Conservation (phyloP, 257 asterid genomes). For the Cynanchum wilfordii region DNA sequence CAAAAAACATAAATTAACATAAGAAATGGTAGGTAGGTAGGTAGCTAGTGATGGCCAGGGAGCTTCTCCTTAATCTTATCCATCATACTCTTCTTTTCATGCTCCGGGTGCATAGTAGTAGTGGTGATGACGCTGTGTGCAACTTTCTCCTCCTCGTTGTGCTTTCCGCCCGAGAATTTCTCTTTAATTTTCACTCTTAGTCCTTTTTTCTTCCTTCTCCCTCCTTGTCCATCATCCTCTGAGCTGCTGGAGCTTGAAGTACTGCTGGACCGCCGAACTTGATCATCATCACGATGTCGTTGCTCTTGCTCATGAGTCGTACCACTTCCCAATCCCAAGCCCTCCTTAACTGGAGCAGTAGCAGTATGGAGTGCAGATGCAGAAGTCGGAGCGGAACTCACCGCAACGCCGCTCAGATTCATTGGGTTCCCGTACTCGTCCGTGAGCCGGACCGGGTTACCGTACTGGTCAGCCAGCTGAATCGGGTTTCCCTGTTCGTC, state of each 20-base stretch:
- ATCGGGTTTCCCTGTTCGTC: conserved; percentile 82
- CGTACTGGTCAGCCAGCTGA: conserved; percentile 61
- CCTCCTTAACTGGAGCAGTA: not conserved
- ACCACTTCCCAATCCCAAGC: not conserved
- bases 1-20: too few relatives aligned
- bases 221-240: conserved; percentile 78
- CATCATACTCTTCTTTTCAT: conserved; percentile 71
- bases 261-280: conserved; percentile 43
- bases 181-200: conserved; percentile 63
- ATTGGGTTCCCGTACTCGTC: conserved; percentile 79
- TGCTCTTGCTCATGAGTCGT: not conserved
- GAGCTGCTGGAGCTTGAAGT: conserved; percentile 69
- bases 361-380: not conserved
- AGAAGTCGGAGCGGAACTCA: conserved; percentile 6
- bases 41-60: conserved; percentile 39
- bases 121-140: conserved; percentile 26
- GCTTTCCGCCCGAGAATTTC: conserved; percentile 42
- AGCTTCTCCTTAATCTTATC: conserved; percentile 76
- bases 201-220: conserved; percentile 67
- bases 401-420: conserved; percentile 68
- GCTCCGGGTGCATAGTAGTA: conserved; percentile 22
- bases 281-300: conserved; percentile 14
- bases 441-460: conserved; percentile 55
- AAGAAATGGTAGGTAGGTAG: too few relatives aligned
- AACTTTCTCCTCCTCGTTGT: conserved; percentile 26